phyloP scores from a whole-genome alignment of 2,329 filamentous ascomycete species.

The Phialophora tarda region DNA sequence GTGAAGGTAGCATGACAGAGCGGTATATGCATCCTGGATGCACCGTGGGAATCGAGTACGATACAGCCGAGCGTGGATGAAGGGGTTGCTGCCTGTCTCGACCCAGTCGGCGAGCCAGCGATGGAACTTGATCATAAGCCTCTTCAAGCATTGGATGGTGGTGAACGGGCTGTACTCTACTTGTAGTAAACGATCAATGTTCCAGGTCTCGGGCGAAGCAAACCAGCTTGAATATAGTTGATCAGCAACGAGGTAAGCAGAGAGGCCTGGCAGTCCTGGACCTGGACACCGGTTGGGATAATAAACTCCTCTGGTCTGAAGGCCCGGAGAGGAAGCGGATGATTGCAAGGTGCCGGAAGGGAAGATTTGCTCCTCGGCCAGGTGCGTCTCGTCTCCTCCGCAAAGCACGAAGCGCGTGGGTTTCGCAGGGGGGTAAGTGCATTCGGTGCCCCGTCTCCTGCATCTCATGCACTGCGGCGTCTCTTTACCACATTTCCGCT shows the following conservation, averaged over 20 bases:
- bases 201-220: background rate
- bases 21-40: slow-evolving; percentile 44
- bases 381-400: background rate
- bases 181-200: background rate
- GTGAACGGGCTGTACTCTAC: background rate
- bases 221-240: background rate
- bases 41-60: slow-evolving; percentile 38
- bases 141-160: background rate
- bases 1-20: slow-evolving; percentile 12
- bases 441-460: background rate
- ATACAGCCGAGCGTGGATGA: slow-evolving; percentile 46
- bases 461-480: slow-evolving; percentile 10
- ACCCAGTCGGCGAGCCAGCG: slow-evolving; percentile 43
- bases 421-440: slow-evolving; percentile 13
- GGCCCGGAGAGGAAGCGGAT: background rate
- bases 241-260: background rate
- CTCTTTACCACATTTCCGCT: slow-evolving; percentile 19
- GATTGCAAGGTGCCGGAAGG: background rate
- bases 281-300: background rate
- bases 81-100: slow-evolving; percentile 41
- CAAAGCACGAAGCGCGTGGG: slow-evolving; percentile 7
- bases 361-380: background rate
- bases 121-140: no score
- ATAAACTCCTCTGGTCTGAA: background rate
- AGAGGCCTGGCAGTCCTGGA: background rate